These are phyloP conservation scores for Epichloe baconii DNA, from an alignment of 2,329 filamentous ascomycete species.

Conservation along the genomic window DNA sequence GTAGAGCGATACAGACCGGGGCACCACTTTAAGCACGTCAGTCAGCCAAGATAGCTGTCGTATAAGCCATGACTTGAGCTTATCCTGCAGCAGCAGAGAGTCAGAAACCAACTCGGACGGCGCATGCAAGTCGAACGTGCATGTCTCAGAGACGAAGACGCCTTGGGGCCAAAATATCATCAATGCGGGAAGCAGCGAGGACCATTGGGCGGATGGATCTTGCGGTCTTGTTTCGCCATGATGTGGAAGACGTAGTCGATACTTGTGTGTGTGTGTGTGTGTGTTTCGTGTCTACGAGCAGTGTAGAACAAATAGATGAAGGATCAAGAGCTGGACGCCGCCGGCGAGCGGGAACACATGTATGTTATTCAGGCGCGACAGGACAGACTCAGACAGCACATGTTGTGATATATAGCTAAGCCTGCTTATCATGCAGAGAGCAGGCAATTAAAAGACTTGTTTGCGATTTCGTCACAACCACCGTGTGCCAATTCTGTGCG, in stretches of 20 bases:
- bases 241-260: neutral
- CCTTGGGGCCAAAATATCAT: neutral
- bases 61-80: conserved; percentile 6
- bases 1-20: conserved; percentile 19
- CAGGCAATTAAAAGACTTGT: no score
- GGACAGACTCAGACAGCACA: neutral
- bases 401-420: neutral
- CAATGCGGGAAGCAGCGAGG: conserved; percentile 1
- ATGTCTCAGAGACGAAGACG: neutral
- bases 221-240: neutral
- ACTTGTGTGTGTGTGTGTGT: neutral
- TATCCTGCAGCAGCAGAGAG: conserved; percentile 8
- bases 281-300: neutral
- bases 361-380: neutral
- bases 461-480: no score
- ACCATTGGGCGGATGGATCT: neutral
- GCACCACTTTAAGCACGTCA: conserved; percentile 5
- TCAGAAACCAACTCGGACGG: conserved; percentile 4
- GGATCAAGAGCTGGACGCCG: neutral
- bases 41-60: conserved; percentile 3
- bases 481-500: no score
- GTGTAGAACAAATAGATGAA: neutral
- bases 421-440: neutral
- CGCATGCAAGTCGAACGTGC: neutral
- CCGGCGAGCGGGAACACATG: neutral